These are phyloP conservation scores for Chaetomiaceae sp. DNA, from an alignment of 2,329 filamentous ascomycete species.

Conservation along the genomic window DNA sequence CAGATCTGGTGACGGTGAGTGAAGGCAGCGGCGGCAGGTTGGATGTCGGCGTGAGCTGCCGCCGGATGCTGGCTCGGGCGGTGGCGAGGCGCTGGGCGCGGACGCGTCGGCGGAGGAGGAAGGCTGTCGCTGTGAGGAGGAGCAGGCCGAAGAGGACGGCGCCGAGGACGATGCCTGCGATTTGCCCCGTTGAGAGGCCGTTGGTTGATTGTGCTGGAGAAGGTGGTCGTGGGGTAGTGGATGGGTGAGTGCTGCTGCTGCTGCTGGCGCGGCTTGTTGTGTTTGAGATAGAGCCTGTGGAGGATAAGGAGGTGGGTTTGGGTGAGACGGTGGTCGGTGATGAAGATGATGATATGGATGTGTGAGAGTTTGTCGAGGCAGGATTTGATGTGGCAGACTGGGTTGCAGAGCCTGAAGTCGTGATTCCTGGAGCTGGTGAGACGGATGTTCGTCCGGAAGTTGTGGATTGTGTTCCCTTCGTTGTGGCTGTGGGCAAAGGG, in stretches of 20 bases:
- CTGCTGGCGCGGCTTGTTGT: background rate
- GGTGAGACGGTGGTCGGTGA: background rate
- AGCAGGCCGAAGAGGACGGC: constrained; percentile 21
- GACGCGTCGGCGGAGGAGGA: constrained; percentile 20
- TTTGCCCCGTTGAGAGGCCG: constrained; percentile 17
- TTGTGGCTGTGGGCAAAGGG: constrained; percentile 8
- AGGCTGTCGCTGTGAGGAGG: constrained; percentile 20
- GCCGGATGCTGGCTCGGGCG: background rate
- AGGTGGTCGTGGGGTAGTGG: background rate
- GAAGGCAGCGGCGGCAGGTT: too few species aligned
- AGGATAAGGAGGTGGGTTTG: background rate
- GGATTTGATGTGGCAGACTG: background rate
- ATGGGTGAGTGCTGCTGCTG: too few species aligned
- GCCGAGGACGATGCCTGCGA: constrained; percentile 27
- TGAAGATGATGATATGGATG: background rate
- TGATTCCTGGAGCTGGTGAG: background rate
- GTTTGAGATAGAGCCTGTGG: background rate
- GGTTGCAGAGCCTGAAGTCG: background rate
- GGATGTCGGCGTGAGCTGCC: background rate
- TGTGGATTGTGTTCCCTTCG: background rate
- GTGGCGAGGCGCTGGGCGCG: constrained; percentile 13
- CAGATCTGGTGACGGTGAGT: too few species aligned
- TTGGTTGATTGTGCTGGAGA: background rate
- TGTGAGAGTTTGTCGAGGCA: background rate
- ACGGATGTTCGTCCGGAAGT: background rate